Evolutionary conservation across 192 early-diverging fungal species (phyloP), one percentile per base, ranked within the genome.

Genomic region (Entomortierella parvispora): DNA sequence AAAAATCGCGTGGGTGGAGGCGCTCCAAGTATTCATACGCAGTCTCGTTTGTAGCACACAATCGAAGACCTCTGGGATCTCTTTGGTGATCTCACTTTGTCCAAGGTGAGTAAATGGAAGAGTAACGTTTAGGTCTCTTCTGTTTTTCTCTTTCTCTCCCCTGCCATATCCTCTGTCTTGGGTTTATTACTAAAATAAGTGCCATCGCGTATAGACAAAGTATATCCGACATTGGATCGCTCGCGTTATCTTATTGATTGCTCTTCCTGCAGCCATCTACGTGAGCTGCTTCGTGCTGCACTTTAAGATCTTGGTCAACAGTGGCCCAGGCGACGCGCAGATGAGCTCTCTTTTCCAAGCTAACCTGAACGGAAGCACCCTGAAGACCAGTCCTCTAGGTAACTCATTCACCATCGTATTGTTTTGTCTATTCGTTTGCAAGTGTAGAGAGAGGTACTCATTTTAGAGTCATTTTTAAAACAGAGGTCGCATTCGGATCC

Each of bases 291-390:
- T 99, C 68, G 81, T 69, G 58, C 58, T 94, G 11, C 97, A 99
- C 81, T 99, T 99, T 80, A 65, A 83, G 40, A 83, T 99, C 23
- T 79, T 98, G 25, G 85, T 83, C 76, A 80, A 85, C 42, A 86
- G 83, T 18, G 97, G 97, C 0, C 80, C 89, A 8, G 96, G 96
- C 4, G 94, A 97, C 71, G 89, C 89, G 14, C 84, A 88, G 45
- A 99, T 99, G 97, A 89, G 89, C 69, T 94, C 95, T 8, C 81
- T 96, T 28, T 99, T 99, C 81, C 97, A 99, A 71, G 94, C 95
- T 15, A 75, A 84, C 32, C 72, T 99, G 18, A 63, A 86, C 33
- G 96, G 96, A 26, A 93, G 84, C 75, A 69, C 85, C 51, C 88
- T 97, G 8, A 62, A 78, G 26, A 45, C 87, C 34, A 94, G 93